Conservation (phyloP, 306 rosid genomes). For the Dryas octopetala region DNA sequence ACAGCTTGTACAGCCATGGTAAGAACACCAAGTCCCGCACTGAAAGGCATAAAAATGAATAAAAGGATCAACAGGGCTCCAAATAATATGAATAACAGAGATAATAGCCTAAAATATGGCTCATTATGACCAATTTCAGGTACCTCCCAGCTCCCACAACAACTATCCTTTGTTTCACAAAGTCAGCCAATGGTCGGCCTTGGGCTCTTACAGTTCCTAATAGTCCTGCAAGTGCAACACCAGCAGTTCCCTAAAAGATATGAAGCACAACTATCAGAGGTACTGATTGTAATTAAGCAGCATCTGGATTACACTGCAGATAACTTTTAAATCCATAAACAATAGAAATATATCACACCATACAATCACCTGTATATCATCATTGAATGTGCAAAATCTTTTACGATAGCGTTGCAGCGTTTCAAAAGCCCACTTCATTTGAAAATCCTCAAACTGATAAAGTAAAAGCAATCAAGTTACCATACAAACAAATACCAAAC, state of each 20-base stretch:
- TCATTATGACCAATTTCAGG: slow-evolving; percentile 23
- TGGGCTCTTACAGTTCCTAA: slow-evolving; percentile 94
- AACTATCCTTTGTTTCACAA: slow-evolving; percentile 87
- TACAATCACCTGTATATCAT: slow-evolving; percentile 87
- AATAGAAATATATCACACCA: slow-evolving; percentile 24
- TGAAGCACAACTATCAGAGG: slow-evolving; percentile 22
- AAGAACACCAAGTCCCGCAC: slow-evolving; percentile 99
- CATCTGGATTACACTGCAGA: background rate
- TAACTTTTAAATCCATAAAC: slow-evolving; percentile 13
- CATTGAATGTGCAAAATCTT: slow-evolving; percentile 96
- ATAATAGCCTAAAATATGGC: slow-evolving; percentile 23
- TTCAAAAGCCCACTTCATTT: slow-evolving; percentile 99
- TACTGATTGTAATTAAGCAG: slow-evolving; percentile 1
- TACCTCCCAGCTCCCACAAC: slow-evolving; percentile 99
- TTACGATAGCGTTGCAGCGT: slow-evolving; percentile 89
- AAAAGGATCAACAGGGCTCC: slow-evolving; percentile 26
- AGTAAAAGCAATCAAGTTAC: slow-evolving; percentile 34
- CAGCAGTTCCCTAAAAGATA: slow-evolving; percentile 89
- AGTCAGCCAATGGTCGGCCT: slow-evolving; percentile 82
- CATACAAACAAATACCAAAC: slow-evolving; percentile 23
- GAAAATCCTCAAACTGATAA: slow-evolving; percentile 95
- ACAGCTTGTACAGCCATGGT: slow-evolving; percentile 78
- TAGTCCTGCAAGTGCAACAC: slow-evolving; percentile 98
- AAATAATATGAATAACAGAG: slow-evolving; percentile 26
- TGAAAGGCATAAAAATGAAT: slow-evolving; percentile 37